Percentiles rank a stretch among this genome's conserved stretches.
Conservation (phyloP, 2,329 filamentous ascomycete species). For the Microdochium trichocladiopsis region DNA sequence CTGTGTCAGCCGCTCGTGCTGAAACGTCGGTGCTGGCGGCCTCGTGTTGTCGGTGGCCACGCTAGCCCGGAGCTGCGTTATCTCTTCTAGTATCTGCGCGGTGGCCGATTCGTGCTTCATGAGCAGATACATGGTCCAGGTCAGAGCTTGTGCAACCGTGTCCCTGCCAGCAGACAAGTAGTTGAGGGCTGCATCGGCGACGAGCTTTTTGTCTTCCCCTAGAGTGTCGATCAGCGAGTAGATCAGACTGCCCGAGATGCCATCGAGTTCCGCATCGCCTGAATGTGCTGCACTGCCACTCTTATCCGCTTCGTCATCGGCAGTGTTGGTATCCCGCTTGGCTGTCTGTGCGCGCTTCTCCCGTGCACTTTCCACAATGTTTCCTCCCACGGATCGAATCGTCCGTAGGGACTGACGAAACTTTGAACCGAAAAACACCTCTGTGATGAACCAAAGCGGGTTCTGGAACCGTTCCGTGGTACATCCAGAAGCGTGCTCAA, state of each 20-base stretch:
- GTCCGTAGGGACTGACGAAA: constrained; percentile 41
- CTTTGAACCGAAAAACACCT: constrained; percentile 38
- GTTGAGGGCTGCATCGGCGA: constrained; percentile 58
- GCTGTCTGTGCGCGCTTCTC: constrained; percentile 24
- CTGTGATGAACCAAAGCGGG: constrained; percentile 54
- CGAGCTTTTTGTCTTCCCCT: constrained; percentile 39
- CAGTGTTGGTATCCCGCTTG: constrained; percentile 5
- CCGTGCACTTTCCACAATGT: constrained; percentile 49
- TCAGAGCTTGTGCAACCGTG: constrained; percentile 57
- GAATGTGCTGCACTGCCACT: no score
- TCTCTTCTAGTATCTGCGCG: constrained; percentile 34
- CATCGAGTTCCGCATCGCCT: constrained; percentile 27
- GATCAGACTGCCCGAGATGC: constrained; percentile 49
- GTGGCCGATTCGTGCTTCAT: constrained; percentile 39
- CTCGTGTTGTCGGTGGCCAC: background rate
- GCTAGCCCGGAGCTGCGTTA: constrained; percentile 16
- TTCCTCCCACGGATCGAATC: constrained; percentile 47
- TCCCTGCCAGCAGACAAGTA: constrained; percentile 59
- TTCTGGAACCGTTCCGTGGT: constrained; percentile 60
- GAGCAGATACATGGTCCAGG: constrained; percentile 57
- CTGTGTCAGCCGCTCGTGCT: constrained; percentile 1
- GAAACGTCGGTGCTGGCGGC: background rate
- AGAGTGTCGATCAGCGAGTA: constrained; percentile 53
- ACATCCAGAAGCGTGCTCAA: constrained; percentile 54
- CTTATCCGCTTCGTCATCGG: no score